Conservation (phyloP, 192 early-diverging fungal genomes). For the Gamsiella multidivaricata region DNA sequence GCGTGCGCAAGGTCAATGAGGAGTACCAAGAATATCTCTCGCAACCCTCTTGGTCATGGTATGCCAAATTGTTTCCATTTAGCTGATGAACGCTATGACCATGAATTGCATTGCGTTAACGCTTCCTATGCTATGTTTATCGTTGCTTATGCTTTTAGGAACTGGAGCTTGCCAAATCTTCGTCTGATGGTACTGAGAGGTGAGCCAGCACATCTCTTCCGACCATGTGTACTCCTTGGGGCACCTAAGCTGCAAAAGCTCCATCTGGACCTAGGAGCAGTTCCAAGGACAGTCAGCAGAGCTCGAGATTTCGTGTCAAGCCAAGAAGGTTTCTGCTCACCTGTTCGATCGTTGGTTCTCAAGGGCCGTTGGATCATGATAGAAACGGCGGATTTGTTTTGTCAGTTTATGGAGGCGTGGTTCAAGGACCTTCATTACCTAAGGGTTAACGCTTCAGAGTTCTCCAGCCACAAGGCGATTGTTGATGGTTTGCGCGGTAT, state of each 20-base stretch:
- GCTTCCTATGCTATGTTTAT: no score
- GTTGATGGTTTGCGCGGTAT: slow-evolving; percentile 2
- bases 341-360: slow-evolving; percentile 8
- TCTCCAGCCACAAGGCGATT: not conserved
- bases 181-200: not conserved
- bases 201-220: slow-evolving; percentile 29
- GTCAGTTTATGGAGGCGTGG: slow-evolving; percentile 1
- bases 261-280: slow-evolving; percentile 1
- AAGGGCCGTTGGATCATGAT: slow-evolving; percentile 24
- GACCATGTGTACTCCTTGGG: not conserved
- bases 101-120: no score
- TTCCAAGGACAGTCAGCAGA: not conserved
- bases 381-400: not conserved
- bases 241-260: slow-evolving; percentile 20
- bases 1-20: not conserved
- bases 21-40: slow-evolving; percentile 5
- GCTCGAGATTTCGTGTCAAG: not conserved
- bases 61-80: no score
- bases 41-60: slow-evolving; percentile 24
- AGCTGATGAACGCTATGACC: no score
- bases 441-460: not conserved
- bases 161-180: slow-evolving; percentile 24
- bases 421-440: slow-evolving; percentile 6
- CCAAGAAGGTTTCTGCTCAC: not conserved
- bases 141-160: slow-evolving; percentile 21